Conservation (phyloP, 805 yeast species). For the Myxozyma mucilagina region DNA sequence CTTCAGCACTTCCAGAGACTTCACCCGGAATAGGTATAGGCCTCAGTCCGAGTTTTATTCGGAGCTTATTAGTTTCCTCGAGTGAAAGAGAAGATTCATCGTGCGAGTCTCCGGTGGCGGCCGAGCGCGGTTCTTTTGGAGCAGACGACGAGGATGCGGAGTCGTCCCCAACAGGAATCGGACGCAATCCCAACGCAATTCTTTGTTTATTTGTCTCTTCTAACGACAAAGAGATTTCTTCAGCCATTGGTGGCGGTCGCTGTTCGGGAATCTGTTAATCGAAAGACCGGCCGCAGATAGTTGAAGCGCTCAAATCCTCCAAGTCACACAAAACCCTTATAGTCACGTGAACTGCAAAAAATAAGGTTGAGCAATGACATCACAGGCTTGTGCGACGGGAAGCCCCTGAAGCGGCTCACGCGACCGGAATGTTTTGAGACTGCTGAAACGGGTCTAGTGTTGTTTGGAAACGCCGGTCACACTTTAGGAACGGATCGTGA, state of each 20-base stretch:
- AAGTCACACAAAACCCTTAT: not conserved
- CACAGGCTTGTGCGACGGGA: not conserved
- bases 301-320: not conserved
- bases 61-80: slow-evolving; percentile 27
- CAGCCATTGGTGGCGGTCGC: slow-evolving; percentile 8
- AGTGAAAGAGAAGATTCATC: slow-evolving; percentile 27
- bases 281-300: not conserved
- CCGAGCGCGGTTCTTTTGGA: slow-evolving; percentile 3
- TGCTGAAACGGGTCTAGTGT: too few relatives aligned
- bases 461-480: too few relatives aligned
- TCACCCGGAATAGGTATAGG: slow-evolving; percentile 47
- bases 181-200: slow-evolving; percentile 53
- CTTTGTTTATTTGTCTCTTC: slow-evolving; percentile 61
- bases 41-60: slow-evolving; percentile 51
- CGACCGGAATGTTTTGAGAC: not conserved
- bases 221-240: slow-evolving; percentile 37
- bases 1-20: not conserved
- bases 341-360: not conserved
- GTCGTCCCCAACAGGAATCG: slow-evolving; percentile 42
- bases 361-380: not conserved
- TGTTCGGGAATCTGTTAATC: not conserved
- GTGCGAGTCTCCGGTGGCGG: slow-evolving; percentile 15
- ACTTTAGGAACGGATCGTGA: too few relatives aligned
- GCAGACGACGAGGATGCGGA: not conserved
- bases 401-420: slow-evolving; percentile 4